phyloP scores from a whole-genome alignment of 2,329 filamentous ascomycete genomes.

The Rutstroemia sp. region DNA sequence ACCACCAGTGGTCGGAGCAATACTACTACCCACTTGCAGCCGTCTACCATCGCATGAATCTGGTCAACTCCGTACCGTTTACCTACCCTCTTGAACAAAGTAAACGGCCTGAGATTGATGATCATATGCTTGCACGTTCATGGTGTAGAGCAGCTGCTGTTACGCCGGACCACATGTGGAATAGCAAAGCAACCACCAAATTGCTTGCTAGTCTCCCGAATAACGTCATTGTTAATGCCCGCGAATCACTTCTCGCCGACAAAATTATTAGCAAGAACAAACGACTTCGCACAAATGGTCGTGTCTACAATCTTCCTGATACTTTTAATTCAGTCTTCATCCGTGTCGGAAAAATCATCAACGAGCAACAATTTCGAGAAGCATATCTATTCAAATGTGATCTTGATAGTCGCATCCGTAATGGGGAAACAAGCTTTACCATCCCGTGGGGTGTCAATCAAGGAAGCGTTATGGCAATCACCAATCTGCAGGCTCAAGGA shows the following conservation, averaged over 20 bases:
- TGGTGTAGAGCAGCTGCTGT: slow-evolving; percentile 54
- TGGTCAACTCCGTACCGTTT: slow-evolving; percentile 38
- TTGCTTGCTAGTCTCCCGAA: slow-evolving; percentile 33
- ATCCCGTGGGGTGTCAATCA: slow-evolving; percentile 41
- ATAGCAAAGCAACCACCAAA: slow-evolving; percentile 39
- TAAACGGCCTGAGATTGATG: slow-evolving; percentile 16
- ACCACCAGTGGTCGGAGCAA: slow-evolving; percentile 27
- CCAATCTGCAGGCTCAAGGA: slow-evolving; percentile 55
- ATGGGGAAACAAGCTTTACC: slow-evolving; percentile 23
- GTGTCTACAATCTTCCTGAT: slow-evolving; percentile 40
- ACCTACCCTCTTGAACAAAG: slow-evolving; percentile 28
- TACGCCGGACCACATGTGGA: slow-evolving; percentile 44
- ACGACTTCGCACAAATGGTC: slow-evolving; percentile 50
- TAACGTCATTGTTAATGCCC: slow-evolving; percentile 15
- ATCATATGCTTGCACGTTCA: slow-evolving; percentile 42
- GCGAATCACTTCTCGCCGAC: slow-evolving; percentile 16
- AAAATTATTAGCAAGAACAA: slow-evolving; percentile 48
- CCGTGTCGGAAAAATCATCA: slow-evolving; percentile 48
- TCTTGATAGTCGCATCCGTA: slow-evolving; percentile 45
- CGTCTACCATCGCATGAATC: slow-evolving; percentile 27
- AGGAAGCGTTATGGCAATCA: slow-evolving; percentile 58
- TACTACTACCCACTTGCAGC: slow-evolving; percentile 44
- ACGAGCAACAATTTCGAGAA: slow-evolving; percentile 47
- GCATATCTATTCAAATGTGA: slow-evolving; percentile 52
- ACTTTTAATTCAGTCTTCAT: slow-evolving; percentile 34